Percentiles rank a stretch among this genome's conserved stretches.
phyloP scores from a whole-genome alignment of 148 eudicot species.

The Pouteria glomerata region DNA sequence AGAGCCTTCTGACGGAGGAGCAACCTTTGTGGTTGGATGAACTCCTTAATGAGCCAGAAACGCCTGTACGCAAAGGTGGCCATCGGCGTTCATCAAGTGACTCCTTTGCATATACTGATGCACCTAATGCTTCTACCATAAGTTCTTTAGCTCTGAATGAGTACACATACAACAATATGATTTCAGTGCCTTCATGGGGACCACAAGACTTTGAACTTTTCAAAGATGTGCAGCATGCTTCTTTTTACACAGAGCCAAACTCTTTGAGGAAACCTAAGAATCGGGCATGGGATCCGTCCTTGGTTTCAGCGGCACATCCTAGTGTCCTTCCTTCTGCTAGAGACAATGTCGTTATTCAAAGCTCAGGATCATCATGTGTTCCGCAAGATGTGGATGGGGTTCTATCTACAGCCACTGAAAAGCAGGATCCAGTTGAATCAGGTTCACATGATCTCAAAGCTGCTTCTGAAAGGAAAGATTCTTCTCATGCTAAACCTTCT shows the following conservation, averaged over 20 bases:
- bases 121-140: conserved; percentile 38
- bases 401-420: conserved; percentile 35
- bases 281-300: conserved; percentile 44
- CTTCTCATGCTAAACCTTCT: conserved; percentile 35
- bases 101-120: conserved; percentile 75
- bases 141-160: conserved; percentile 50
- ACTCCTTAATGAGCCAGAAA: conserved; percentile 86
- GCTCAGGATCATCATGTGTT: conserved; percentile 28
- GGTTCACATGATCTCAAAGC: conserved; percentile 49
- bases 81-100: conserved; percentile 97
- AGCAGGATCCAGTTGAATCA: conserved; percentile 44
- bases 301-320: conserved; percentile 28
- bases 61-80: conserved; percentile 68
- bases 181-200: conserved; percentile 58
- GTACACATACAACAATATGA: conserved; percentile 32
- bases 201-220: conserved; percentile 45
- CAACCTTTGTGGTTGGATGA: conserved; percentile 97
- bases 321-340: conserved; percentile 36
- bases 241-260: conserved; percentile 36
- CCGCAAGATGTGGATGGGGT: conserved; percentile 35
- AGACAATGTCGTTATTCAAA: conserved; percentile 35
- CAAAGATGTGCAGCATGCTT: conserved; percentile 38
- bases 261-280: conserved; percentile 40
- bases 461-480: conserved; percentile 55
- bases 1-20: conserved; percentile 71